A percentile compares a stretch with the other conserved stretches of the same genome.
Conservation (phyloP, 2,329 filamentous ascomycete species). For the Cladosporium velox region DNA sequence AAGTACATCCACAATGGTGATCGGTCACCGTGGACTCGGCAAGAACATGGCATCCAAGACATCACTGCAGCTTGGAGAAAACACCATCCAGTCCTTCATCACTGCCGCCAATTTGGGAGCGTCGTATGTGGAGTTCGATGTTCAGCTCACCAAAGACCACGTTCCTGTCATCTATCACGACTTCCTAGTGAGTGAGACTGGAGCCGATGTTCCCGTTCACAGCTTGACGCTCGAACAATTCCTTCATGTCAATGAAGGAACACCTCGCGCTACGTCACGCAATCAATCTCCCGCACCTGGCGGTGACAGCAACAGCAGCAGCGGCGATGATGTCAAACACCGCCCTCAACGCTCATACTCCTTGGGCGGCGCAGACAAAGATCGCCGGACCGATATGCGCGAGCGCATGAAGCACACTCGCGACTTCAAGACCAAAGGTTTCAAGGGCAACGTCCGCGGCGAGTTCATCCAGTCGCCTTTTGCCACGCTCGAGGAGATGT, state of each 20-base stretch:
- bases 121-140: constrained; percentile 74
- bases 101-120: constrained; percentile 90
- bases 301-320: constrained; percentile 24
- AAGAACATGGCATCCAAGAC: constrained; percentile 85
- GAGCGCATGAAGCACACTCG: constrained; percentile 97
- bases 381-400: constrained; percentile 55
- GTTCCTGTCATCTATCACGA: constrained; percentile 99
- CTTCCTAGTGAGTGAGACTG: constrained; percentile 95
- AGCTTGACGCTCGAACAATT: constrained; percentile 95
- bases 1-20: constrained; percentile 84
- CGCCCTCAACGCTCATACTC: constrained; percentile 57
- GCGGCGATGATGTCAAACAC: constrained; percentile 8
- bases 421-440: constrained; percentile 92
- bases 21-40: constrained; percentile 73
- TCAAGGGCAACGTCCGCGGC: constrained; percentile 91
- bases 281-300: constrained; percentile 48
- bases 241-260: constrained; percentile 72
- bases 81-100: constrained; percentile 93
- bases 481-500: constrained; percentile 91
- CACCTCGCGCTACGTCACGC: constrained; percentile 47
- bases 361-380: constrained; percentile 51
- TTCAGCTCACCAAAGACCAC: constrained; percentile 97
- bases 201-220: constrained; percentile 94
- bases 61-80: constrained; percentile 92
- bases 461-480: constrained; percentile 96